Conservation (phyloP, 176 grass and related monocot genomes). For the Cenchrus purpureus region DNA sequence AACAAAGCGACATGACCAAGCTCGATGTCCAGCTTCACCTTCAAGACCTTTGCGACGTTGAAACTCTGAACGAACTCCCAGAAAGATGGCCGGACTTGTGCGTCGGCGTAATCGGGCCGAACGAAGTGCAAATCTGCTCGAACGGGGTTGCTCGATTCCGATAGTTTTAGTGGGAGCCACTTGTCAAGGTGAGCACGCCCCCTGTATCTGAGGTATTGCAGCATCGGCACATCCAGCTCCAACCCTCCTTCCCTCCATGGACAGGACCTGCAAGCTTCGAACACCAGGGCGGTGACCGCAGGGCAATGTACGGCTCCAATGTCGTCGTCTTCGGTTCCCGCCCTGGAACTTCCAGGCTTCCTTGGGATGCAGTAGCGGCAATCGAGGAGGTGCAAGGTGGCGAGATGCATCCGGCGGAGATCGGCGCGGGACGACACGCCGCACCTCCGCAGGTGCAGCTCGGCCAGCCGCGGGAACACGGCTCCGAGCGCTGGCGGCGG, state of each 20-base stretch:
- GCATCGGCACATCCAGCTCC: neutral
- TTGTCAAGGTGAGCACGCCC: neutral
- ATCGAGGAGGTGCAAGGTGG: neutral
- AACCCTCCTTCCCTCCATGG: neutral
- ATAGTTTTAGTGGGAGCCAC: neutral
- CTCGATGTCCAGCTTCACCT: neutral
- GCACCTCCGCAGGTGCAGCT: neutral
- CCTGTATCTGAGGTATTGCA: neutral
- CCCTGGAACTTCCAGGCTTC: too few species aligned
- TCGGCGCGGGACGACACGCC: neutral
- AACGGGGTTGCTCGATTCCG: accelerated
- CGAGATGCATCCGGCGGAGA: neutral
- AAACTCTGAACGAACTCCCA: neutral
- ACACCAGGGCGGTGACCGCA: neutral
- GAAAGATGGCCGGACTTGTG: neutral
- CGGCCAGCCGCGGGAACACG: neutral
- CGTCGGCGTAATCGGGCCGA: too few species aligned
- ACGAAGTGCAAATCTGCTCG: neutral
- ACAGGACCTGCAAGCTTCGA: neutral
- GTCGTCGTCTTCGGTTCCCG: too few species aligned
- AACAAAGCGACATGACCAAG: neutral
- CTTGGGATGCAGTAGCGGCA: too few species aligned
- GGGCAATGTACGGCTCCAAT: neutral
- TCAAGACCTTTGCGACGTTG: neutral
- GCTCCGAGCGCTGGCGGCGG: neutral